Evolutionary conservation across 352 stramenopile species (phyloP), one percentile per base, ranked within the genome.

Genomic region (Paralagenidium karlingii): DNA sequence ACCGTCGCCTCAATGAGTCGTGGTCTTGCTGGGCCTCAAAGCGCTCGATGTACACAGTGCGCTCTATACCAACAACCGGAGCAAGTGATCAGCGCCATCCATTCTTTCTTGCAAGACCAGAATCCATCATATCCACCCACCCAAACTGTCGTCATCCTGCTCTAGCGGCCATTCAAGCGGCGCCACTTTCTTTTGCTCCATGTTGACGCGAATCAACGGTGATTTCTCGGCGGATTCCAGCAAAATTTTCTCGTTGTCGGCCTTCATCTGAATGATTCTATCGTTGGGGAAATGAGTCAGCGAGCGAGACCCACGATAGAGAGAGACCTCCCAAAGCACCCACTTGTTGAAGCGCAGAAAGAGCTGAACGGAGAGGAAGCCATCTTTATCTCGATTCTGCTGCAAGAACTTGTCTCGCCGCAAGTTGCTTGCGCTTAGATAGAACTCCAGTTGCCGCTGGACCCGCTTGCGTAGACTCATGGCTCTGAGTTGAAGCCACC

Each of bases 401-500:
- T 76, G 68, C 43, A 88, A 45, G 47, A 84, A 85, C 45, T 85
- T 88, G 56, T 88, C 75, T 48, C 78, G 65, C 5, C 70, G 66
- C 29, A 88, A 47, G 47, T 85, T 88, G 51, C 70, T 82, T 31
- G 64, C 57, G 48, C 75, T 77, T 32, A 88, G 40, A 31, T 85
- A 85, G 49, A 88, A 85, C 63, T 88, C 70, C 38, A 88, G 68
- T 59, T 88, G 75, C 28, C 69, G 65, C 54, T 85, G 68, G 29
- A 88, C 60, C 20, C 62, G 65, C 65, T 78, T 77, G 29, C 66
- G 66, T 51, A 68, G 53, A n/a, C n/a, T n/a, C n/a, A n/a, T n/a
- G n/a, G n/a, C n/a, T n/a, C n/a, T n/a, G n/a, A n/a, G n/a, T n/a
- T n/a, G n/a, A n/a, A n/a, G n/a, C n/a, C n/a, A n/a, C n/a, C n/a